Conservation (phyloP, 441 rosid species). For the Croton setiger region DNA sequence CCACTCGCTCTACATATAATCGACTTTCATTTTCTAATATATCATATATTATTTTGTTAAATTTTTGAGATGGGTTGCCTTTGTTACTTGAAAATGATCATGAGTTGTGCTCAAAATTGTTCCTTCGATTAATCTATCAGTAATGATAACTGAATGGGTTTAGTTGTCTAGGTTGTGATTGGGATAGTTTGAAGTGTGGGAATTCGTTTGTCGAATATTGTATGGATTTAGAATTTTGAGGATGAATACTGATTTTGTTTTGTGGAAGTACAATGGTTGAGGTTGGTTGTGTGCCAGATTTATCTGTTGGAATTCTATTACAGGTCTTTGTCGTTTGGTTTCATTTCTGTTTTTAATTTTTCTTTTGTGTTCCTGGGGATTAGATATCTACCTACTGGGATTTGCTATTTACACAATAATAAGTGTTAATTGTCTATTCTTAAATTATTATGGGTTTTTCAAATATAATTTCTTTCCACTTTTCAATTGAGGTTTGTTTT, state of each 20-base stretch:
- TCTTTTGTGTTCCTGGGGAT: background rate
- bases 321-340: background rate
- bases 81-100: background rate
- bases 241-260: background rate
- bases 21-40: background rate
- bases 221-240: background rate
- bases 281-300: background rate
- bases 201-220: background rate
- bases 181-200: no score
- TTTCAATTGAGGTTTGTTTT: background rate
- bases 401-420: background rate
- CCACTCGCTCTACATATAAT: background rate
- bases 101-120: constrained; percentile 3
- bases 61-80: constrained; percentile 1
- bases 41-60: background rate
- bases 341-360: background rate
- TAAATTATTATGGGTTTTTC: constrained; percentile 1
- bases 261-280: background rate
- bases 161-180: no score
- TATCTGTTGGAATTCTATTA: background rate
- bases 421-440: background rate
- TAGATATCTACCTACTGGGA: background rate
- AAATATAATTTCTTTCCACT: background rate
- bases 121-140: background rate
- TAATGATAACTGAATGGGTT: background rate